Evolutionary conservation across 2,329 filamentous ascomycete species (phyloP), one percentile per base, ranked within the genome.

Genomic region (Chrysosporium queenslandicum): DNA sequence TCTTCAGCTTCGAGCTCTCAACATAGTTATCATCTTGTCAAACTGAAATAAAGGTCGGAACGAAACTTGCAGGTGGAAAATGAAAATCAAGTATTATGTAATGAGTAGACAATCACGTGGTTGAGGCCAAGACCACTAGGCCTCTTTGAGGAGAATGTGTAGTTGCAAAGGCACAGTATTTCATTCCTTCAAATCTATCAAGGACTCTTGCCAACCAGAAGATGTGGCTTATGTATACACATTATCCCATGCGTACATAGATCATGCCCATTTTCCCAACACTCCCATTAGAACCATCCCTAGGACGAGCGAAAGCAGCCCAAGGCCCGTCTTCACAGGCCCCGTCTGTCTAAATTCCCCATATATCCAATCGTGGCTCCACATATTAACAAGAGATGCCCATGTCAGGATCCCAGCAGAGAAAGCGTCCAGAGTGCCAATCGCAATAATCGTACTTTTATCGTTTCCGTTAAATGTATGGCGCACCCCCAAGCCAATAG

Each of bases 341-440:
- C 74, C 65, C 0, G 81, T 75, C 27, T 77, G 67, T 14, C 76
- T 65, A 64, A 86, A 66, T 61, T 84, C 79, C 1, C 72, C 72
- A 60, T 80, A 69, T 59, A 84, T 77, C 86, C 86, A 90, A 63
- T 90, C 86, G 37, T 77, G 72, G 2, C 83, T 83, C 79, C 82
- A 83, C 84, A 90, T 88, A 69, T 89, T 85, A 0, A 89, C 85
- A 1, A 89, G 68, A 1, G 84, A 83, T 1, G 89, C 85, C 84
- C 86, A 90, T n/a, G 85, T 71, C 29, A 90, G 72, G 41, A 91
- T 86, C 25, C 86, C 86, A 0, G 86, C 84, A 0, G 81, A 86
- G 8, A 89, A 63, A 4, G 85, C 83, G 64, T 90, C 82, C 1
- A 90, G 72, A 0, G 84, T 87, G 0, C 85, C 86, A 32, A 89